These are phyloP conservation scores for Lactifluus piperatus DNA, from an alignment of 768 basidiomycete genomes.

Conservation along the genomic window DNA sequence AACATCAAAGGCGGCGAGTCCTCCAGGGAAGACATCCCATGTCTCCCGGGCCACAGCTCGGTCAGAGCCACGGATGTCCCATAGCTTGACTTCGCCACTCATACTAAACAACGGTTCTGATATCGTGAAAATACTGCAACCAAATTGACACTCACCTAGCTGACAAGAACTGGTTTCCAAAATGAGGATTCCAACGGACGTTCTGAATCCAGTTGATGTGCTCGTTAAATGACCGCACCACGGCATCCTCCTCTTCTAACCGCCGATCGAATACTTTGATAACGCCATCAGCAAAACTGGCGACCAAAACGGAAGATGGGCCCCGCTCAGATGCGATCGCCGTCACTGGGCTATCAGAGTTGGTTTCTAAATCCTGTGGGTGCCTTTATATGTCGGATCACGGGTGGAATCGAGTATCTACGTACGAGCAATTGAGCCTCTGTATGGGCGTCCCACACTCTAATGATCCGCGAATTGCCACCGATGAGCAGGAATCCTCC, in stretches of 20 bases:
- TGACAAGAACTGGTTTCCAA: constrained; percentile 65
- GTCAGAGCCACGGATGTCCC: constrained; percentile 72
- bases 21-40: constrained; percentile 58
- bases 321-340: constrained; percentile 72
- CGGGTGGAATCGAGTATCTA: background rate
- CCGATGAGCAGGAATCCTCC: constrained; percentile 81
- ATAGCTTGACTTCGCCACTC: constrained; percentile 84
- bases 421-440: constrained; percentile 70
- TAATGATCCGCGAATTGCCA: constrained; percentile 82
- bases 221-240: constrained; percentile 64
- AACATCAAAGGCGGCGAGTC: constrained; percentile 79
- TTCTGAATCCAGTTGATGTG: constrained; percentile 89
- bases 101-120: constrained; percentile 39
- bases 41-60: constrained; percentile 39
- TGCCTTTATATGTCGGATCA: background rate
- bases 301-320: constrained; percentile 71
- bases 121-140: background rate
- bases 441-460: constrained; percentile 92
- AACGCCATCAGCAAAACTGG: constrained; percentile 87
- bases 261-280: constrained; percentile 89
- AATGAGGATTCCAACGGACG: constrained; percentile 72
- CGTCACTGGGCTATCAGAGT: constrained; percentile 85
- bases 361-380: constrained; percentile 76
- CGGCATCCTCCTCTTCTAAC: constrained; percentile 72
- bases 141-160: constrained; percentile 72